Evolutionary conservation across 768 basidiomycete species (phyloP).

Genomic region (Kwoniella shandongensis): DNA sequence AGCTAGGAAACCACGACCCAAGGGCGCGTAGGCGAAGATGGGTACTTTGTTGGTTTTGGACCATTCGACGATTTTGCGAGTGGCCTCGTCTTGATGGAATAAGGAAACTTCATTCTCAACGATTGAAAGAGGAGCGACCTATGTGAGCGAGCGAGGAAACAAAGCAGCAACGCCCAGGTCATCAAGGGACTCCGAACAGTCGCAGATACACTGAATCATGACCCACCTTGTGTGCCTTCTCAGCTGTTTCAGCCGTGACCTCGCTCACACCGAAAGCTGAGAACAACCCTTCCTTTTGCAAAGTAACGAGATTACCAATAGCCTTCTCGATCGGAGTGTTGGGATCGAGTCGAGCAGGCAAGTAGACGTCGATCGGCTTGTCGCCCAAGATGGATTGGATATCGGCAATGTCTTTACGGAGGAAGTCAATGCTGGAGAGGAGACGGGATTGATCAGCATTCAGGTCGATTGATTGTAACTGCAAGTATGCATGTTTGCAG

Average conservation of each 20-base stretch:
- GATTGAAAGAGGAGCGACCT: conserved; percentile 62
- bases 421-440: conserved; percentile 55
- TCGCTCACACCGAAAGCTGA: conserved; percentile 40
- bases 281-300: conserved; percentile 63
- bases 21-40: conserved; percentile 63
- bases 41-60: conserved; percentile 62
- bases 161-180: too few species aligned
- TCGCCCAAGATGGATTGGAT: conserved; percentile 59
- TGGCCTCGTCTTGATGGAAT: conserved; percentile 62
- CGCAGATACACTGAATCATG: too few species aligned
- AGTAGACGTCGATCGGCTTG: conserved; percentile 65
- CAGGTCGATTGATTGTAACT: too few species aligned
- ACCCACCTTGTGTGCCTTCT: conserved; percentile 55
- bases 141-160: too few species aligned
- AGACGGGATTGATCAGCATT: too few species aligned
- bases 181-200: too few species aligned
- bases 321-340: conserved; percentile 58
- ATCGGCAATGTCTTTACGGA: conserved; percentile 58
- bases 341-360: conserved; percentile 51
- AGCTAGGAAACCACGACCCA: conserved; percentile 53
- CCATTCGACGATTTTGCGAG: conserved; percentile 60
- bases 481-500: too few species aligned
- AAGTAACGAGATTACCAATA: conserved; percentile 55
- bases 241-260: conserved; percentile 55
- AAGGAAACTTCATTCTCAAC: conserved; percentile 70